Base-by-base conservation (phyloP, 2,329 filamentous ascomycete species). In the Neonectria sp. region DNA sequence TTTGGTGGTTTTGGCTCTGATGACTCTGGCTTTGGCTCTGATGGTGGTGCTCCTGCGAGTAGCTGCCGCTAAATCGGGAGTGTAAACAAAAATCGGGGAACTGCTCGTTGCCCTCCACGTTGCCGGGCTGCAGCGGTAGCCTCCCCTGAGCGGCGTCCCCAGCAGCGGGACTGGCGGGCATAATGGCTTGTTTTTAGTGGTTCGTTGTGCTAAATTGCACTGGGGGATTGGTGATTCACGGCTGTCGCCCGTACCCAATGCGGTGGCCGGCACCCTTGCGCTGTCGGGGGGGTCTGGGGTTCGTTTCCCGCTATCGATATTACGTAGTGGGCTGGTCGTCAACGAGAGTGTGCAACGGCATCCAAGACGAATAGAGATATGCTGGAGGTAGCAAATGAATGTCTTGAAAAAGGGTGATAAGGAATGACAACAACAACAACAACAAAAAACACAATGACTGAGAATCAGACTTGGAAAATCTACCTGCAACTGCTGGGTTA, bases 31-130 rank as follows among this genome's bases (percentile, higher is more conserved):
- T 45, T 52, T 57, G 57, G 24, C 45, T 31, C 27, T 51, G 52
- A 31, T 62, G 35, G 43, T 68, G 60, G 58, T 67, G 62, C 58
- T 68, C 60, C 31, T 8, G 51, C n/a, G 51, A 53, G 69, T 67
- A 33, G 51, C 65, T 58, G 46, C 53, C 60, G 62, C 66, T 69
- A 59, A 64, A 60, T 45, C 37, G 60, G 53, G 56, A 53, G 59
- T 79, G 81, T 84, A 84, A 84, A 84, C 82, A 84, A 81, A 82
- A 80, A 76, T 79, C 78, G 73, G 80, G 79, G 79, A 82, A 82
- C 74, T 77, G 76, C 73, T 81, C 77, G 65, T 74, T 77, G 70
- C 70, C 67, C 64, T 74, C 73, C 66, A 70, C 71, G 80, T 82
- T 83, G 81, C 81, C 72, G 76, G 79, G 81, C 75, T 76, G 77